A percentile compares a stretch with the other conserved stretches of the same genome.
Evolutionary conservation across 1,139 yeast species (phyloP).

Genomic region (Suhomyces atakaporum): DNA sequence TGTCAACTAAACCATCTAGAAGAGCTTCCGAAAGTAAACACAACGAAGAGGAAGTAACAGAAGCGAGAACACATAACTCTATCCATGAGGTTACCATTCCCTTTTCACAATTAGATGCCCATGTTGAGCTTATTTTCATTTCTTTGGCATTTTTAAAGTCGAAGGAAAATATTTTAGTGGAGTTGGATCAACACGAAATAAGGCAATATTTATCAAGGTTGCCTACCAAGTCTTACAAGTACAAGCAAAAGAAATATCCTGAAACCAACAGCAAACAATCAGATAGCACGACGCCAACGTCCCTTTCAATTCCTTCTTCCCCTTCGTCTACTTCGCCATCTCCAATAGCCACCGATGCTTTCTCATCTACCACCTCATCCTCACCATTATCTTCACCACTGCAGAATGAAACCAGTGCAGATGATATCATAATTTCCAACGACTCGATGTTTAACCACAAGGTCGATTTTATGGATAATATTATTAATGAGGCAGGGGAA

Average conservation of each 20-base stretch:
- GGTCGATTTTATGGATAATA: conserved; percentile 65
- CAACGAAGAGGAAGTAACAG: not conserved
- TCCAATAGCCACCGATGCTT: conserved; percentile 8
- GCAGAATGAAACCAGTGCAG: conserved; percentile 6
- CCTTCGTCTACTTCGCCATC: conserved; percentile 12
- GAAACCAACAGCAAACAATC: conserved; percentile 12
- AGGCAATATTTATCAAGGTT: conserved; percentile 70
- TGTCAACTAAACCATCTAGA: conserved; percentile 20
- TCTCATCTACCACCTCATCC: conserved; percentile 9
- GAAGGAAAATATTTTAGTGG: conserved; percentile 74
- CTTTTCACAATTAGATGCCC: conserved; percentile 72
- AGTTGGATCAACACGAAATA: conserved; percentile 87
- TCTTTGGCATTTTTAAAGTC: conserved; percentile 80
- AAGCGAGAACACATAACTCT: not conserved
- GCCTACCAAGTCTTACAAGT: conserved; percentile 46
- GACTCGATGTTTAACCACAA: conserved; percentile 36
- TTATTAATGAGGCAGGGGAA: conserved; percentile 80
- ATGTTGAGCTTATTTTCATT: conserved; percentile 73
- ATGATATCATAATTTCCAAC: conserved; percentile 33
- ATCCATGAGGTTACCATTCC: conserved; percentile 38
- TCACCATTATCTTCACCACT: conserved; percentile 8
- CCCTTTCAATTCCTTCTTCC: conserved; percentile 13
- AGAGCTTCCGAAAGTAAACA: conserved; percentile 3
- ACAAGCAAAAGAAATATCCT: conserved; percentile 28
- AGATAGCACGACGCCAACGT: conserved; percentile 14